Evolutionary conservation across 1,284 basidiomycete genomes (phyloP), one percentile per base, ranked within the genome.

Genomic region (Microstroma glucosiphilum): DNA sequence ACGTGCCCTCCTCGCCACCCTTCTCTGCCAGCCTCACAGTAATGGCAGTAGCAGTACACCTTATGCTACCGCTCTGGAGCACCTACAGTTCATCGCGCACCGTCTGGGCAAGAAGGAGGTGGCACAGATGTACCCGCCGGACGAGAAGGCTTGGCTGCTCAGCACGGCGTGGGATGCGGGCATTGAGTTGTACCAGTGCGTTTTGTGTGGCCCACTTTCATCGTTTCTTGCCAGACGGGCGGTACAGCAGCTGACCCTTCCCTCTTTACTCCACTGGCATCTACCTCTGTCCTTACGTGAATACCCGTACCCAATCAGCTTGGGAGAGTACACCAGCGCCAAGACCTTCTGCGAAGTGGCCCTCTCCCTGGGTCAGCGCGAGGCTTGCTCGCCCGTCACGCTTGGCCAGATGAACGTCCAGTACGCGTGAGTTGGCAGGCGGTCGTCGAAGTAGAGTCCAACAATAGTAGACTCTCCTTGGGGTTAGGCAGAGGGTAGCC

Each of bases 351-450:
- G 21, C 21, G 17, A 21, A 23, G 15, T 23, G 17, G 51, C 21
- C 21, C 15, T 23, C 13, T 17, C 51, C 13, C 13, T 54, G 21
- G 51, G 51, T 6, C 26, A 19, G 17, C 21, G 21, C 15, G 51
- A 25, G 25, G 51, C 13, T 6, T 23, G 21, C 21, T 17, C 13
- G 51, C 51, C 51, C 15, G 21, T 23, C 17, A 54, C 51, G 17
- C 17, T 48, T 3, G 12, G 21, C 15, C 21, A 48, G 17, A 48
- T 48, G 17, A 48, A 48, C 15, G 17, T 48, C 12, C 43, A 48
- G 43, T 48, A 48, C 43, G 15, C 43, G 43, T 48, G 43, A 48
- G 43, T 48, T 43, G n/a, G n/a, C n/a, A n/a, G n/a, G n/a, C n/a
- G n/a, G n/a, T n/a, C n/a, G n/a, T n/a, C n/a, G n/a, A n/a, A n/a